Percentiles rank a stretch among this genome's conserved stretches.
These are phyloP conservation scores for Hortiboletus campestris DNA, from an alignment of 768 basidiomycete genomes.

Conservation along the genomic window DNA sequence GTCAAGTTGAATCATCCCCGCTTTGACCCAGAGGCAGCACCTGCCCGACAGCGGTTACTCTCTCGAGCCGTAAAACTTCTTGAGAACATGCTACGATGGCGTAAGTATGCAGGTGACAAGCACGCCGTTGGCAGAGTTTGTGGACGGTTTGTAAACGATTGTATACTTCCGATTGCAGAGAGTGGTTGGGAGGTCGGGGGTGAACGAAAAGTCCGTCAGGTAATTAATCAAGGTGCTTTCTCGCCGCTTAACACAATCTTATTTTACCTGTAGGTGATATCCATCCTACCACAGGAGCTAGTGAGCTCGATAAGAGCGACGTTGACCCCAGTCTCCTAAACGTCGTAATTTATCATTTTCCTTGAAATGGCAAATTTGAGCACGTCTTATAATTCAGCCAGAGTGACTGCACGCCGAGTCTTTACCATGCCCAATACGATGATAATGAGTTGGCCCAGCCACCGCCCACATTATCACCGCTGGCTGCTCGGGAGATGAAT, in stretches of 20 bases:
- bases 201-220: slow-evolving; percentile 59
- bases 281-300: slow-evolving; percentile 26
- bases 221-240: slow-evolving; percentile 30
- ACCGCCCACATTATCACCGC: slow-evolving; percentile 39
- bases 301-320: slow-evolving; percentile 19
- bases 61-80: slow-evolving; percentile 68
- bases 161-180: slow-evolving; percentile 64
- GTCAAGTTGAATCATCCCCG: slow-evolving; percentile 39
- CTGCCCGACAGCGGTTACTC: slow-evolving; percentile 70
- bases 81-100: slow-evolving; percentile 71
- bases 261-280: slow-evolving; percentile 19
- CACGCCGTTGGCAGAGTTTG: slow-evolving; percentile 56
- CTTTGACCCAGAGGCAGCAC: slow-evolving; percentile 76
- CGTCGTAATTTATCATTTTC: slow-evolving; percentile 8
- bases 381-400: slow-evolving; percentile 2
- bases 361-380: neutral
- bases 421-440: slow-evolving; percentile 26
- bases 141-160: slow-evolving; percentile 53
- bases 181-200: slow-evolving; percentile 90
- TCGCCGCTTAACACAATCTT: slow-evolving; percentile 3
- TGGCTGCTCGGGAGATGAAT: slow-evolving; percentile 40
- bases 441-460: slow-evolving; percentile 36
- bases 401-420: slow-evolving; percentile 20
- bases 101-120: slow-evolving; percentile 63
- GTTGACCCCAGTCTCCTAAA: slow-evolving; percentile 10